phyloP scores from a whole-genome alignment of 129 eudicot genomes.

The Flaveria brownii region DNA sequence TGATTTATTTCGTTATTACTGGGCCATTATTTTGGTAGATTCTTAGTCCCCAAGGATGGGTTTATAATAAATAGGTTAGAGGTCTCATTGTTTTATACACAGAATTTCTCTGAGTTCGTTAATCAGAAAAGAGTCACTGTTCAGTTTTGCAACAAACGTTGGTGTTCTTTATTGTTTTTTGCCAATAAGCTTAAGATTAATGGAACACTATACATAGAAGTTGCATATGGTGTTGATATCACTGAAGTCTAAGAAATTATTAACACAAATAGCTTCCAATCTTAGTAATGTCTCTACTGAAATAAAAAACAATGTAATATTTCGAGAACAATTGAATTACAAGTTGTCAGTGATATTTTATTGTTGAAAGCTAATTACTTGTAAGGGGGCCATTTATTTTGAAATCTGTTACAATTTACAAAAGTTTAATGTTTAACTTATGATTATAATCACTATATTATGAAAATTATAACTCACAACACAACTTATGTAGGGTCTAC shows the following conservation, averaged over 20 bases:
- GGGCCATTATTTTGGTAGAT: no score
- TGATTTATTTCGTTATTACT: no score
- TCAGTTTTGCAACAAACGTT: no score
- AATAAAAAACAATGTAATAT: neutral
- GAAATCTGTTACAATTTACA: neutral
- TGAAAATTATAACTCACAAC: neutral
- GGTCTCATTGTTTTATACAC: no score
- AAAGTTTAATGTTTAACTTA: neutral
- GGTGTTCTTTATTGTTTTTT: no score
- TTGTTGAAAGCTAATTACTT: neutral
- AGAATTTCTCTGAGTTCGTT: no score
- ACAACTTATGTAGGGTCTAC: conserved; percentile 59
- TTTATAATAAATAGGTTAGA: no score
- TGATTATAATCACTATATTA: neutral
- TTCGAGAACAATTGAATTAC: neutral
- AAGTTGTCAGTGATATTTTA: neutral
- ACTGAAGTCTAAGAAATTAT: neutral
- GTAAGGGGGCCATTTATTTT: neutral
- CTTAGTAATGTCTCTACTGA: neutral
- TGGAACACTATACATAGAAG: neutral
- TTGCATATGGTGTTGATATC: neutral
- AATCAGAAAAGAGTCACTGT: no score
- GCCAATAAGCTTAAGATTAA: neutral
- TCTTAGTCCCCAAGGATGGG: no score
- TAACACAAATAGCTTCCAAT: neutral